These are phyloP conservation scores for Dionaea muscipula DNA, from an alignment of 179 eudicot species.

Conservation along the genomic window DNA sequence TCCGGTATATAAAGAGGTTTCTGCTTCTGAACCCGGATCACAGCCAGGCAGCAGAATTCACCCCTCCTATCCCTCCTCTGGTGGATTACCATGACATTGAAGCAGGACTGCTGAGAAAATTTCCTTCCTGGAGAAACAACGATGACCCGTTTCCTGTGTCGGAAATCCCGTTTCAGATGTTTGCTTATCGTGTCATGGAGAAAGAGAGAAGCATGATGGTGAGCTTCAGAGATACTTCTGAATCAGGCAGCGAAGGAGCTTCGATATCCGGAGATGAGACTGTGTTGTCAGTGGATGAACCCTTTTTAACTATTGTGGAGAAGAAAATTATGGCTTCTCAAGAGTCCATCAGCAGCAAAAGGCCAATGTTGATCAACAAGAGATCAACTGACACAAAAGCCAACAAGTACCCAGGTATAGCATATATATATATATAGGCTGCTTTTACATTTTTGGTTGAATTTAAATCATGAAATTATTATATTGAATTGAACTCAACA, in stretches of 20 bases:
- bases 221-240: constrained; percentile 33
- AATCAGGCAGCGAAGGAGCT: constrained; percentile 61
- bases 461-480: not conserved
- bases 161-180: constrained; percentile 64
- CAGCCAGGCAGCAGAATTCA: constrained; percentile 34
- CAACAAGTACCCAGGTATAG: constrained; percentile 38
- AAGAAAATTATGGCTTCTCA: constrained; percentile 25
- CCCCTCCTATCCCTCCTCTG: constrained; percentile 35
- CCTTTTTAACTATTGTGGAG: constrained; percentile 20
- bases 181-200: constrained; percentile 42
- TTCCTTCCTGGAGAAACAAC: constrained; percentile 22
- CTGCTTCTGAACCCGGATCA: constrained; percentile 40
- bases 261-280: constrained; percentile 53
- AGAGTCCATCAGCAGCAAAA: constrained; percentile 23
- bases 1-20: constrained; percentile 47
- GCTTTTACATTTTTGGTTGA: not conserved
- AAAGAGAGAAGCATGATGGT: constrained; percentile 30
- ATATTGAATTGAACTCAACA: no score
- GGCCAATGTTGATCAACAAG: constrained; percentile 14
- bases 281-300: constrained; percentile 23
- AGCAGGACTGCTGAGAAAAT: constrained; percentile 23
- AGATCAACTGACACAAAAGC: constrained; percentile 20
- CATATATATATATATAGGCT: not conserved
- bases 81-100: constrained; percentile 60
- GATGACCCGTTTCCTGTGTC: constrained; percentile 23